Conservation (phyloP, 2,329 filamentous ascomycete genomes). For the Botrytis tulipae region DNA sequence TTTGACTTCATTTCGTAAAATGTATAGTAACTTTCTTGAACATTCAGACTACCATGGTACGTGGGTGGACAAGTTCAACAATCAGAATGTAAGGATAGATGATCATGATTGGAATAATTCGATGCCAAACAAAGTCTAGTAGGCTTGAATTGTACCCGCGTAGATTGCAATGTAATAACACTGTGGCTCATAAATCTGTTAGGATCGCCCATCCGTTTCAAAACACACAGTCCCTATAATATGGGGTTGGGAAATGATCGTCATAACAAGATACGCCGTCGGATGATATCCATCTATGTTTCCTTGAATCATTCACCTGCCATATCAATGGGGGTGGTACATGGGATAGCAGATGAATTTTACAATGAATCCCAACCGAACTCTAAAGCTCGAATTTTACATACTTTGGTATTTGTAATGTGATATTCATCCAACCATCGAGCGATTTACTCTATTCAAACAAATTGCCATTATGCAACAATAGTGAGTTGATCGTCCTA, state of each 20-base stretch:
- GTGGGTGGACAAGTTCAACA: not conserved
- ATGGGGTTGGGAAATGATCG: not conserved
- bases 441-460: not conserved
- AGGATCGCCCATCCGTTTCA: not conserved
- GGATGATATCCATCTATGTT: not conserved
- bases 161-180: not conserved
- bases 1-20: not conserved
- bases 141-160: not conserved
- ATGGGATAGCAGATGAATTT: not conserved
- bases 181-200: not conserved
- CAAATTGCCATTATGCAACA: accelerated
- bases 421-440: not conserved
- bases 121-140: not conserved
- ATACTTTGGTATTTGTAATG: too few species aligned
- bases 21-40: not conserved
- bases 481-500: not conserved
- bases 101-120: not conserved
- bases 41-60: not conserved
- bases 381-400: not conserved
- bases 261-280: not conserved
- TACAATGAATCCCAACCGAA: not conserved
- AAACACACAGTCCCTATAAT: accelerated
- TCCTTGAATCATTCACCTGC: too few species aligned
- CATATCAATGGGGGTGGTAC: not conserved
- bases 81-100: not conserved